Evolutionary conservation across 805 yeast genomes (phyloP).

Genomic region (Yarrowia porcina): DNA sequence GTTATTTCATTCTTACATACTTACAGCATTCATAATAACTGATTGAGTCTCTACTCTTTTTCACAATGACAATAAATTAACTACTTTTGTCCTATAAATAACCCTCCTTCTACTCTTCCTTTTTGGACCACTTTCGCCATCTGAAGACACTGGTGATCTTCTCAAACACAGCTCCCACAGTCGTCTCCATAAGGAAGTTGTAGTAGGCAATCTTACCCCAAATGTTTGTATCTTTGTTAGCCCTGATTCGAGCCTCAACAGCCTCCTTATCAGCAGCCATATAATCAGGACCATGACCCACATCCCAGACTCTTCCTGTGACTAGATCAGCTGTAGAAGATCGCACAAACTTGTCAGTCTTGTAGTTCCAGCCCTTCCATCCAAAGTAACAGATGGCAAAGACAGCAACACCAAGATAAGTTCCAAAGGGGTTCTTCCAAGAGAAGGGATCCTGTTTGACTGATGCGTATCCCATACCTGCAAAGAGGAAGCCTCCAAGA

Average conservation of each 20-base stretch:
- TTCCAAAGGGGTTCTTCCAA: conserved; percentile 46
- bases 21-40: too few relatives aligned
- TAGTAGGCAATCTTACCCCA: conserved; percentile 14
- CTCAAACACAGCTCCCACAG: neutral
- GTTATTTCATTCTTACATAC: too few relatives aligned
- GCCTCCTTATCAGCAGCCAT: conserved; percentile 30
- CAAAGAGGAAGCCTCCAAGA: conserved; percentile 31
- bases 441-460: conserved; percentile 33
- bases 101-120: neutral
- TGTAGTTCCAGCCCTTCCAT: conserved; percentile 35
- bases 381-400: conserved; percentile 45
- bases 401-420: conserved; percentile 46
- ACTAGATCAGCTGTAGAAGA: conserved; percentile 30
- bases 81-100: neutral
- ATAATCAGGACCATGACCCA: conserved; percentile 33
- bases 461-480: conserved; percentile 40
- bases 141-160: neutral
- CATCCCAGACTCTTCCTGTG: conserved; percentile 34
- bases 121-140: neutral
- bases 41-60: too few relatives aligned
- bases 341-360: conserved; percentile 32
- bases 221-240: neutral
- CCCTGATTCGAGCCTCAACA: conserved; percentile 12
- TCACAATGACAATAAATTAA: neutral
- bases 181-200: neutral